phyloP scores from a whole-genome alignment of 2,329 filamentous ascomycete species.

The Ophiostoma sp. region DNA sequence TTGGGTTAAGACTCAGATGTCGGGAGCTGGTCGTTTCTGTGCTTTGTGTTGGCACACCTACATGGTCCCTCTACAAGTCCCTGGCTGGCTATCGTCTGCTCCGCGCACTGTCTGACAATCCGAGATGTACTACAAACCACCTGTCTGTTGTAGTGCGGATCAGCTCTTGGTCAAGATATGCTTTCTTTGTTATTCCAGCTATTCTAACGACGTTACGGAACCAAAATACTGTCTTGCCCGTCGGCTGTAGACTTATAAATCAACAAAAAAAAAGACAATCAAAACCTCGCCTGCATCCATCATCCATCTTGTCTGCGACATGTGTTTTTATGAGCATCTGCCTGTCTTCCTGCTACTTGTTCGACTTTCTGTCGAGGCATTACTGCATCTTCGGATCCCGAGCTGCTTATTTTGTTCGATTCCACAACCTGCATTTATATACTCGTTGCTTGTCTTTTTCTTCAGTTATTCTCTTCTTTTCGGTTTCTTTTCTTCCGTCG shows the following conservation, averaged over 20 bases:
- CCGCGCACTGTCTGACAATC: too few species aligned
- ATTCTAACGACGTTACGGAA: conserved; percentile 1
- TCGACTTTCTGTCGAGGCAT: background rate
- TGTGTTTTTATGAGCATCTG: background rate
- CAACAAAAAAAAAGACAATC: background rate
- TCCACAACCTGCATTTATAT: background rate
- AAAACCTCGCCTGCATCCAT: background rate
- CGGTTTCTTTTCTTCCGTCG: background rate
- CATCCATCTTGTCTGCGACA: background rate
- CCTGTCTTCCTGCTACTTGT: background rate
- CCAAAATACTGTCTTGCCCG: background rate
- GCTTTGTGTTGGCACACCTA: too few species aligned
- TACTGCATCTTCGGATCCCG: too few species aligned
- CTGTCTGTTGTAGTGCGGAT: too few species aligned
- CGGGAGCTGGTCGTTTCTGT: too few species aligned
- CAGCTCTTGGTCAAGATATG: too few species aligned
- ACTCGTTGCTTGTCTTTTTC: background rate
- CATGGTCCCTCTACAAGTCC: too few species aligned
- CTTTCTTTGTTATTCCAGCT: background rate
- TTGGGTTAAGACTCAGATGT: too few species aligned
- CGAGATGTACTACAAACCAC: too few species aligned
- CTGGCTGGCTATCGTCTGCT: too few species aligned
- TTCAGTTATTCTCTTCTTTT: background rate
- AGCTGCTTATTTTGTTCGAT: background rate
- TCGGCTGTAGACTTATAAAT: background rate